A percentile compares a stretch with the other conserved stretches of the same genome.
These are phyloP conservation scores for Rhexocercosporidium sp. DNA, from an alignment of 2,329 filamentous ascomycete species.

Conservation along the genomic window DNA sequence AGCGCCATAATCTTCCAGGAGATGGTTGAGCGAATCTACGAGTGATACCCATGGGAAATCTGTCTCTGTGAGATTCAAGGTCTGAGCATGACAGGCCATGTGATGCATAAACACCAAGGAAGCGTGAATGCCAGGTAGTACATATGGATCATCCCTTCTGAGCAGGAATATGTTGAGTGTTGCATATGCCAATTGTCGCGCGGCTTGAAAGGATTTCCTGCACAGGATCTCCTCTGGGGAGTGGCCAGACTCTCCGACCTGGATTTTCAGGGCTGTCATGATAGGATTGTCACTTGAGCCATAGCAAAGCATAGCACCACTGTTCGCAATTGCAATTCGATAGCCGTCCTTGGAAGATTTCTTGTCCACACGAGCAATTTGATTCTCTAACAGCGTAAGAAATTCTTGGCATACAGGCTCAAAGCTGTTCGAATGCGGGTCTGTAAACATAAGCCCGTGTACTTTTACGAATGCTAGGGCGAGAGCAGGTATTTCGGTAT, in stretches of 20 bases:
- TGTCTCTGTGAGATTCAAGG: no score
- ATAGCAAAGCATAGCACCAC: slow-evolving; percentile 39
- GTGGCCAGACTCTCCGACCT: no score
- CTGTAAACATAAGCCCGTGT: slow-evolving; percentile 68
- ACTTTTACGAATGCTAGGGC: slow-evolving; percentile 67
- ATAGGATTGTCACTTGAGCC: slow-evolving; percentile 35
- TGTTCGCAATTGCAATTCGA: slow-evolving; percentile 59
- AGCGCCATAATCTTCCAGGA: slow-evolving; percentile 19
- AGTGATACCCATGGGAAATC: slow-evolving; percentile 34
- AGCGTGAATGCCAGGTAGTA: no score
- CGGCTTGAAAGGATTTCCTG: slow-evolving; percentile 6
- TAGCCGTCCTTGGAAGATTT: slow-evolving; percentile 54
- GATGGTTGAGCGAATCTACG: slow-evolving; percentile 35
- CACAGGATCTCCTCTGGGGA: no score
- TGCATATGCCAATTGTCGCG: no score
- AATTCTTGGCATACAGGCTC: slow-evolving; percentile 54
- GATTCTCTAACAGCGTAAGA: slow-evolving; percentile 56
- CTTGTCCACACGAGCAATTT: slow-evolving; percentile 59
- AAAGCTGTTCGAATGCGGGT: slow-evolving; percentile 53
- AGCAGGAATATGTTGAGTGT: no score
- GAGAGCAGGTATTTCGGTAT: slow-evolving; percentile 46
- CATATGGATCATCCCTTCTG: no score
- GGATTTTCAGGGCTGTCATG: no score
- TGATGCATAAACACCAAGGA: no score
- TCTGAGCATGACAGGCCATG: no score